Base-by-base conservation (phyloP, 2,329 filamentous ascomycete genomes). In the Colletotrichum filicis region DNA sequence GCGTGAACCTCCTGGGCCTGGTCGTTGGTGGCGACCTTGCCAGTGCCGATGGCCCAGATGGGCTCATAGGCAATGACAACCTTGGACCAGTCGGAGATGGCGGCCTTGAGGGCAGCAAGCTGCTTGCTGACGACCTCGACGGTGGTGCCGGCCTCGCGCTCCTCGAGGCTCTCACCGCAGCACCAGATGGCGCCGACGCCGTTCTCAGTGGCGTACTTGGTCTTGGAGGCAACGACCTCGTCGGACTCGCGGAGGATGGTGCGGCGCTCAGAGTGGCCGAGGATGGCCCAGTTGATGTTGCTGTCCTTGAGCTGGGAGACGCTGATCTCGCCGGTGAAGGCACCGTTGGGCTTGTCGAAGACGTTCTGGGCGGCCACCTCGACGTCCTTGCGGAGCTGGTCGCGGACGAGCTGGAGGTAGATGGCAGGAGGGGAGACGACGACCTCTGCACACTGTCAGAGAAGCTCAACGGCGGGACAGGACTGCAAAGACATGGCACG, bases 21-120 rank as follows among this genome's bases (percentile, higher is more conserved):
- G 86, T 95, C 89, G 74, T 92, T 95, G 76, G 92, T 93, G 78
- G 95, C 95, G 77, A 97, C 95, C 88, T 97, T 97, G 85, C 97
- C 97, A 77, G 97, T 98, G 79, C 96, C 96, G 78, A 92, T 93
- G 83, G 91, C 95, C 96, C 97, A 99, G 89, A 99, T 97, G 81
- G 97, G 97, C 91, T 99, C 97, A 86, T 99, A 99, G 81, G 97
- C 97, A 80, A 99, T 90, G 83, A 99, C 97, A 76, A 99, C 91
- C 88, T 97, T 97, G 81, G 88, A 90, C 97, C 97, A 99, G 87
- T 98, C 94, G 79, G 91, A 87, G 81, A 94, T 87, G 87, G 93
- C 88, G 79, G 87, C 85, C 83, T 95, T 92, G 76, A 96, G 94
- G 76, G 95, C 95, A 76, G 91, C 90, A 79, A 99, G 91, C 89